phyloP scores from a whole-genome alignment of 495 filamentous ascomycete genomes.

The Xylaria longipes region DNA sequence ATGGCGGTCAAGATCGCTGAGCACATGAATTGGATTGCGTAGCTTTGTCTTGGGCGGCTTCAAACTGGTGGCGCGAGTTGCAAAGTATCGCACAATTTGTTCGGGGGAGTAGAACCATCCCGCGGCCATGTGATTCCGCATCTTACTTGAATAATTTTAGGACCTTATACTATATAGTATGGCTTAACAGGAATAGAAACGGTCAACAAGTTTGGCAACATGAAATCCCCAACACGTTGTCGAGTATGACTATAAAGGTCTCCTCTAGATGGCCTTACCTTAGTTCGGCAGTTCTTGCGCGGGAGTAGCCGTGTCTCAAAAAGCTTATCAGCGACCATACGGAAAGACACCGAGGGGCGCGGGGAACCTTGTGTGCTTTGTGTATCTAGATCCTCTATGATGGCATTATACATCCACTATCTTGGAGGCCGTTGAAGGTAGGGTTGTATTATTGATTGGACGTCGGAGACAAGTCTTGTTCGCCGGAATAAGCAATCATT shows the following conservation, averaged over 20 bases:
- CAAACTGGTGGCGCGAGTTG: conserved; percentile 72
- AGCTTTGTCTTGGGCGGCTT: conserved; percentile 74
- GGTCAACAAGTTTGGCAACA: neutral
- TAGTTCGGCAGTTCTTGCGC: conserved; percentile 4
- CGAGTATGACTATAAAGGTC: neutral
- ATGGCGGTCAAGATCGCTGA: conserved; percentile 67
- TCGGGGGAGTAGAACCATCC: conserved; percentile 28
- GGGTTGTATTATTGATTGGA: conserved; percentile 22
- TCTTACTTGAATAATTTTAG: neutral
- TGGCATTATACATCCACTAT: neutral
- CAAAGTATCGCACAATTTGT: conserved; percentile 55
- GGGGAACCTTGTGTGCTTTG: conserved; percentile 8
- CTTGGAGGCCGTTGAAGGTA: neutral
- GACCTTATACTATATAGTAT: neutral
- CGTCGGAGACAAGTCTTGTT: neutral
- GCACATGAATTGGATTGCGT: conserved; percentile 73
- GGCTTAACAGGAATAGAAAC: neutral
- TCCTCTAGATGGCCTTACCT: neutral
- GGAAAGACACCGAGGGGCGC: neutral
- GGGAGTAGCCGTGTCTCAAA: neutral
- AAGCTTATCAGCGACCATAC: neutral
- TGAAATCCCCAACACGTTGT: neutral
- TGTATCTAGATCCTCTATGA: neutral
- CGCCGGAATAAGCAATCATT: neutral
- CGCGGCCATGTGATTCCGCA: conserved; percentile 28